Conservation (phyloP, 2,329 filamentous ascomycete species). For the Epicoccum nigrum region DNA sequence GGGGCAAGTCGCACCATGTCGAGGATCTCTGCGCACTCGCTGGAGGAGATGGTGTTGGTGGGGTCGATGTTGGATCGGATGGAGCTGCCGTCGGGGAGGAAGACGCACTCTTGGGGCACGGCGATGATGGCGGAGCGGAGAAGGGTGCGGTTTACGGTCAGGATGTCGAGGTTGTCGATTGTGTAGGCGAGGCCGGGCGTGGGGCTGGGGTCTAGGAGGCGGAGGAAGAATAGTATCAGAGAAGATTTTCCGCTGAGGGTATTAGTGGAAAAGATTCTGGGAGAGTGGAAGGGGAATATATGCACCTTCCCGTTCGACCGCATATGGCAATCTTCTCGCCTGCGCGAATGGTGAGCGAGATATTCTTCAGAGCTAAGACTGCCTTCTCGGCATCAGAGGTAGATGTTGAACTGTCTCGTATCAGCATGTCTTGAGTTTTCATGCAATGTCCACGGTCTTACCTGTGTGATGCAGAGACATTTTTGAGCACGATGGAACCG, state of each 20-base stretch:
- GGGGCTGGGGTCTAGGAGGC: neutral
- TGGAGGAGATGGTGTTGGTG: constrained; percentile 8
- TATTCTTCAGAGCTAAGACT: neutral
- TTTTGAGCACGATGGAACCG: neutral
- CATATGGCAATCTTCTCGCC: constrained; percentile 32
- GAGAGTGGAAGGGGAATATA: neutral
- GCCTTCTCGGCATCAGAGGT: neutral
- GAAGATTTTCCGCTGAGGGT: constrained; percentile 3
- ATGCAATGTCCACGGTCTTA: neutral
- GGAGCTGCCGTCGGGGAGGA: constrained; percentile 8
- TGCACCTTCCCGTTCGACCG: constrained; percentile 21
- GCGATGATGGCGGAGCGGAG: constrained; percentile 16
- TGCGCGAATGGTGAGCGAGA: neutral
- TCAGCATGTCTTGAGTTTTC: neutral
- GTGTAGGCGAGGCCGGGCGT: neutral
- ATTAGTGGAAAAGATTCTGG: neutral
- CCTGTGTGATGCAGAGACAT: constrained; percentile 2
- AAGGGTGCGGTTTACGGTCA: neutral
- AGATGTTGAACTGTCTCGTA: neutral
- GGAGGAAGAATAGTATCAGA: neutral
- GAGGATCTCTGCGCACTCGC: constrained; percentile 26
- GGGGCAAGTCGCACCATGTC: constrained; percentile 50
- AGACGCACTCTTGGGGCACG: constrained; percentile 21
- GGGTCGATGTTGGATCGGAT: constrained; percentile 7
- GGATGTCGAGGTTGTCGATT: constrained; percentile 1